Conservation (phyloP, 2,329 filamentous ascomycete species). For the Botrytis paeoniae region DNA sequence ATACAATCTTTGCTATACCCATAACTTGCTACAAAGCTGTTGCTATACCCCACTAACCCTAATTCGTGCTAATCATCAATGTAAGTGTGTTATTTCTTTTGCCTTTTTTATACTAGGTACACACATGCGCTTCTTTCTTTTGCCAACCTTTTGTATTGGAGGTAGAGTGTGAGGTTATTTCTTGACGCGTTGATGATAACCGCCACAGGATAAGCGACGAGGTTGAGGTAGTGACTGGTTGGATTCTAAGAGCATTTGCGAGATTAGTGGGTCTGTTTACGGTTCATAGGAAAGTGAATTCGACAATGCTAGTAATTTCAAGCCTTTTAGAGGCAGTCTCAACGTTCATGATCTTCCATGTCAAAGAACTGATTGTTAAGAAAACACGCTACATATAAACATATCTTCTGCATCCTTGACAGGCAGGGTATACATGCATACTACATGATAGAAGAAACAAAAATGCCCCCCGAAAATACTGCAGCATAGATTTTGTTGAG, state of each 20-base stretch:
- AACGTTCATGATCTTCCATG: neutral
- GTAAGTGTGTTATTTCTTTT: slow-evolving; percentile 9
- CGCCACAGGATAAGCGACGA: neutral
- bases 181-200: neutral
- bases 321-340: neutral
- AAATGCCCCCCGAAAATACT: too few relatives aligned
- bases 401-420: neutral
- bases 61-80: neutral
- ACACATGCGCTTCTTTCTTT: neutral
- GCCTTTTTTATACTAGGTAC: neutral
- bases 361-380: neutral
- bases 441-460: neutral
- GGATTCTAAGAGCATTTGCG: neutral
- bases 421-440: neutral
- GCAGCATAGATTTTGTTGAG: neutral
- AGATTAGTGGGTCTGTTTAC: neutral
- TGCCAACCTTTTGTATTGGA: neutral
- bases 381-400: neutral
- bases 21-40: neutral
- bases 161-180: neutral
- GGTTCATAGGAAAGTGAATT: neutral
- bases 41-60: neutral
- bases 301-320: neutral
- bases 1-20: neutral
- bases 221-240: neutral